These are phyloP conservation scores for Heliosperma pusillum DNA, from an alignment of 148 eudicot genomes.

Conservation along the genomic window DNA sequence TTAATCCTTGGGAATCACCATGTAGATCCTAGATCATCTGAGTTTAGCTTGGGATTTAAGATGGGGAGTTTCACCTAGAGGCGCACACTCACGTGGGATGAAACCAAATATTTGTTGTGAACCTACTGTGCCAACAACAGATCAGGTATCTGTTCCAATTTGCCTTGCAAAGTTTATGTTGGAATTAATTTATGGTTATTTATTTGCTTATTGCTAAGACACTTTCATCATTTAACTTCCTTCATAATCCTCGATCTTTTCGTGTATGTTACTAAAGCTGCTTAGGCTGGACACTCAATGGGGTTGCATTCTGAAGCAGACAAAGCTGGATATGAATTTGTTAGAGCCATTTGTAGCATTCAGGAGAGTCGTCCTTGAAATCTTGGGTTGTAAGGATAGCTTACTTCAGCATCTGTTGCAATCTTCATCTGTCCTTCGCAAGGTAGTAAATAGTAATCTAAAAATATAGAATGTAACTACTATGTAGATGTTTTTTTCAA, in stretches of 20 bases:
- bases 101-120: conserved; percentile 45
- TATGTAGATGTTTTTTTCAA: conserved; percentile 4
- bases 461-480: neutral
- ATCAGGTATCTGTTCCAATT: conserved; percentile 50
- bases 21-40: conserved; percentile 83
- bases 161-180: too few species aligned
- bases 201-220: too few species aligned
- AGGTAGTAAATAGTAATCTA: conserved; percentile 58
- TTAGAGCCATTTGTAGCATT: conserved; percentile 92
- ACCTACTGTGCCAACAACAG: conserved; percentile 51
- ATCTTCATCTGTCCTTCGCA: conserved; percentile 79
- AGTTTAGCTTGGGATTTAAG: conserved; percentile 86
- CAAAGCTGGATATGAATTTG: conserved; percentile 81
- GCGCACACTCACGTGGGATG: conserved; percentile 26
- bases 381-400: conserved; percentile 59
- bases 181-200: too few species aligned
- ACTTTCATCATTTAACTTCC: too few species aligned
- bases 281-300: conserved; percentile 62
- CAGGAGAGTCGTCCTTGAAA: conserved; percentile 73
- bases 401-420: conserved; percentile 77
- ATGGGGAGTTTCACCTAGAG: conserved; percentile 48
- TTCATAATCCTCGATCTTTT: neutral
- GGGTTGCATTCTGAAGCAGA: conserved; percentile 59
- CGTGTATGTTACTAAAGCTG: conserved; percentile 37
- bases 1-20: conserved; percentile 6